phyloP scores from a whole-genome alignment of 768 basidiomycete species.

The Phlebiopsis gigantea region DNA sequence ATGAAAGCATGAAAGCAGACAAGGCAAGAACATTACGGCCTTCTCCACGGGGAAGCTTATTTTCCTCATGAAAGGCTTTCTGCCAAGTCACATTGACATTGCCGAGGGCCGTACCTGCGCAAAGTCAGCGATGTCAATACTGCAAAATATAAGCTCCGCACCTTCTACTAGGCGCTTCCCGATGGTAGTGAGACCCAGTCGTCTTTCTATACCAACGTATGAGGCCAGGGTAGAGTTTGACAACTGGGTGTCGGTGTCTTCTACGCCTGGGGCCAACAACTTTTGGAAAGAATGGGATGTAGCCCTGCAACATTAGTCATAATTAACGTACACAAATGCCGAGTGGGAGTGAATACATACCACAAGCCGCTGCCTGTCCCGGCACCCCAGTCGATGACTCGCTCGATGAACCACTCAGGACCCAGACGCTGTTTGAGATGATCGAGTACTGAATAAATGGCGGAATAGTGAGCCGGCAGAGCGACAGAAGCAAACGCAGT shows the following conservation, averaged over 20 bases:
- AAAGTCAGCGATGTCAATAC: conserved; percentile 7
- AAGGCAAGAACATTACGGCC: conserved; percentile 61
- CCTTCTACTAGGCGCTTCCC: conserved; percentile 60
- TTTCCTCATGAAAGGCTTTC: conserved; percentile 48
- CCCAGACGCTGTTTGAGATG: conserved; percentile 62
- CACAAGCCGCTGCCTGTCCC: conserved; percentile 82
- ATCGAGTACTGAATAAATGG: conserved; percentile 67
- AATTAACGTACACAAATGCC: conserved; percentile 9
- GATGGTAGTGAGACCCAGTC: conserved; percentile 62
- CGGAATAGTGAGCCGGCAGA: conserved; percentile 84
- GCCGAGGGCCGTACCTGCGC: conserved; percentile 44
- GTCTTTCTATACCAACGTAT: conserved; percentile 76
- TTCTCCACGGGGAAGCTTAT: conserved; percentile 34
- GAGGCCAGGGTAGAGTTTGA: conserved; percentile 47
- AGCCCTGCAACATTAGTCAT: conserved; percentile 48
- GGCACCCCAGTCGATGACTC: conserved; percentile 80
- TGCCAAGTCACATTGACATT: conserved; percentile 46
- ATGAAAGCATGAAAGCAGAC: conserved; percentile 83
- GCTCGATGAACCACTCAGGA: conserved; percentile 51
- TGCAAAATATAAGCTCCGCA: conserved; percentile 21
- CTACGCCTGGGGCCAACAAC: conserved; percentile 12
- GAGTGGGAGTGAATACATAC: conserved; percentile 32
- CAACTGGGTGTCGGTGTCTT: conserved; percentile 31
- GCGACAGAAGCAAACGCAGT: conserved; percentile 82
- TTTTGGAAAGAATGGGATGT: conserved; percentile 59